Evolutionary conservation across 495 filamentous ascomycete genomes (phyloP).

Genomic region (Bathelium albidoporum): DNA sequence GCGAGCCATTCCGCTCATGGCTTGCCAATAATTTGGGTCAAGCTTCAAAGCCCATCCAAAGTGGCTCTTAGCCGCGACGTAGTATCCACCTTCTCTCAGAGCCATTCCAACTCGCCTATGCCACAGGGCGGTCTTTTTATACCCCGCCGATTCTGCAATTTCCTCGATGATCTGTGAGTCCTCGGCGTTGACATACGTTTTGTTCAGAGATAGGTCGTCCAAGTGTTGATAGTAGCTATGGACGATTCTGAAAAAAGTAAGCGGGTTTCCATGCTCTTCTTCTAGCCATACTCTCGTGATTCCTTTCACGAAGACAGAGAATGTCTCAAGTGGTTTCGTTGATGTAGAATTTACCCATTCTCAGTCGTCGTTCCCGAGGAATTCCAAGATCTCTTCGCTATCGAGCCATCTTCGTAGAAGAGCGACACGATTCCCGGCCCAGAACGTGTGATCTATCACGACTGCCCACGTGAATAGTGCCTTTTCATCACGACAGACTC

Average conservation of each 20-base stretch:
- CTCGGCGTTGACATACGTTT: neutral
- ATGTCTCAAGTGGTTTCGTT: neutral
- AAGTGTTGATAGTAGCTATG: neutral
- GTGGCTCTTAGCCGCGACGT: neutral
- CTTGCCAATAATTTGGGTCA: neutral
- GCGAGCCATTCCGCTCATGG: neutral
- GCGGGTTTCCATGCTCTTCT: neutral
- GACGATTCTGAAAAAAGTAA: neutral
- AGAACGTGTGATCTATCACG: neutral
- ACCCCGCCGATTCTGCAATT: constrained; percentile 3
- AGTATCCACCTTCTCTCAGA: neutral
- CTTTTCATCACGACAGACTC: neutral
- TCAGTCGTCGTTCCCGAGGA: neutral
- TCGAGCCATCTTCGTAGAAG: neutral
- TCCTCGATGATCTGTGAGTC: neutral
- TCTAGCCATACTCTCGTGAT: neutral
- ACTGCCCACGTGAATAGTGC: neutral
- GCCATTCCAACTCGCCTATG: constrained; percentile 1
- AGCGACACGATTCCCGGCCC: neutral
- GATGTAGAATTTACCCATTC: neutral
- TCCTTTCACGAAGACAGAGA: neutral
- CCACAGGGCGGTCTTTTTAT: constrained; percentile 10
- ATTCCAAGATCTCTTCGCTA: neutral
- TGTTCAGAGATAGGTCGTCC: neutral
- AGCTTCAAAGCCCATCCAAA: neutral